These are phyloP conservation scores for Penicillium aurantiogriseum DNA, from an alignment of 2,329 filamentous ascomycete species.

Conservation along the genomic window DNA sequence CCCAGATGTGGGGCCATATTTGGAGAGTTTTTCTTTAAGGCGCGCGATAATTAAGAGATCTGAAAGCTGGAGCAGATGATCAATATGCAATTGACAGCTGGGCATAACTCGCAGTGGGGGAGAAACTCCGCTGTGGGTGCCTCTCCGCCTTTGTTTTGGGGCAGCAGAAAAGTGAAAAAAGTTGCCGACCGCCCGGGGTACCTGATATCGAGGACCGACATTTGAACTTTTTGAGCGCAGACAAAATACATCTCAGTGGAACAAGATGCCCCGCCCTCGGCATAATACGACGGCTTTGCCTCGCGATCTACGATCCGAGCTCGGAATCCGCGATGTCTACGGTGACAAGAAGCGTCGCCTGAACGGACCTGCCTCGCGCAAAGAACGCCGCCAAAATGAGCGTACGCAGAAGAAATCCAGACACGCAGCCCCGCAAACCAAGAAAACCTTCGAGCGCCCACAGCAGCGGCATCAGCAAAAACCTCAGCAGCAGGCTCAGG, in stretches of 20 bases:
- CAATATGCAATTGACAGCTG: constrained; percentile 15
- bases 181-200: constrained; percentile 19
- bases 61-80: constrained; percentile 9
- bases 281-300: constrained; percentile 47
- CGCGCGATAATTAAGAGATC: constrained; percentile 4
- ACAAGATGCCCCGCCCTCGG: constrained; percentile 33
- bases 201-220: constrained; percentile 1
- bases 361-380: constrained; percentile 47
- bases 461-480: constrained; percentile 16
- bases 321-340: constrained; percentile 40
- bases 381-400: constrained; percentile 67
- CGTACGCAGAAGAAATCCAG: constrained; percentile 60
- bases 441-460: constrained; percentile 11
- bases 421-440: constrained; percentile 25
- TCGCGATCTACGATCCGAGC: constrained; percentile 38
- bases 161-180: constrained; percentile 29
- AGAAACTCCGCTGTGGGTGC: constrained; percentile 26
- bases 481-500: constrained; percentile 12
- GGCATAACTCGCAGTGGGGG: constrained; percentile 16
- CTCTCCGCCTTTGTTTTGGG: constrained; percentile 20
- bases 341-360: constrained; percentile 33
- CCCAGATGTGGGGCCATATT: constrained; percentile 38
- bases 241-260: not conserved
- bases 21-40: not conserved
- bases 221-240: not conserved